A percentile compares a stretch with the other conserved stretches of the same genome.
phyloP scores from a whole-genome alignment of 768 basidiomycete genomes.

The Butyriboletus loyo region DNA sequence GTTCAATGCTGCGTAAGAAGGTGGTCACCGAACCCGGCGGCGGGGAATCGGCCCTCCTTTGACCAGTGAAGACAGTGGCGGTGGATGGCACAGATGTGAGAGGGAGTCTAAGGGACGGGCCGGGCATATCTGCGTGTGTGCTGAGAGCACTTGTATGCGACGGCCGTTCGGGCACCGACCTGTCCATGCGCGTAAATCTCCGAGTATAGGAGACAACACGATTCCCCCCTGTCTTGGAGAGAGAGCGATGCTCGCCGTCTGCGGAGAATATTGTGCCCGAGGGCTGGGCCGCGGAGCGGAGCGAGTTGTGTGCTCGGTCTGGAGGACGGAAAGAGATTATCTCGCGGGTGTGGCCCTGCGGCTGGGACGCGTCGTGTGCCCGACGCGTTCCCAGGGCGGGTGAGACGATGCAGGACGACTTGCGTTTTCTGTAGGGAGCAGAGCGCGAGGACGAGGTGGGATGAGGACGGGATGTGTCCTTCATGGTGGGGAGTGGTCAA shows the following conservation, averaged over 20 bases:
- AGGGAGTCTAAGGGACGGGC: constrained; percentile 15
- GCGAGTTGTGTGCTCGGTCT: constrained; percentile 7
- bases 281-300: constrained; percentile 5
- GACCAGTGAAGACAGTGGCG: neutral
- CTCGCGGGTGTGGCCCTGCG: constrained; percentile 1
- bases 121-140: constrained; percentile 9
- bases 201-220: constrained; percentile 1
- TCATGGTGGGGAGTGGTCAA: constrained; percentile 20
- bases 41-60: constrained; percentile 8
- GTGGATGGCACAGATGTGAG: constrained; percentile 4
- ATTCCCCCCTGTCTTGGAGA: constrained; percentile 6
- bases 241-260: constrained; percentile 1
- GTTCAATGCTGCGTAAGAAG: constrained; percentile 25
- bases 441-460: constrained; percentile 4
- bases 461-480: constrained; percentile 21
- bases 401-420: neutral
- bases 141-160: constrained; percentile 4
- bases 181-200: constrained; percentile 3
- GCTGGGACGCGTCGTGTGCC: constrained; percentile 8
- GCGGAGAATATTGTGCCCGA: neutral
- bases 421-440: constrained; percentile 21
- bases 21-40: constrained; percentile 17
- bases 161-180: constrained; percentile 3
- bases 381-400: constrained; percentile 13
- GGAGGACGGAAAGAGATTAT: neutral